Evolutionary conservation across 257 asterid genomes (phyloP), one percentile per base, ranked within the genome.

Genomic region (Catharanthus roseus): DNA sequence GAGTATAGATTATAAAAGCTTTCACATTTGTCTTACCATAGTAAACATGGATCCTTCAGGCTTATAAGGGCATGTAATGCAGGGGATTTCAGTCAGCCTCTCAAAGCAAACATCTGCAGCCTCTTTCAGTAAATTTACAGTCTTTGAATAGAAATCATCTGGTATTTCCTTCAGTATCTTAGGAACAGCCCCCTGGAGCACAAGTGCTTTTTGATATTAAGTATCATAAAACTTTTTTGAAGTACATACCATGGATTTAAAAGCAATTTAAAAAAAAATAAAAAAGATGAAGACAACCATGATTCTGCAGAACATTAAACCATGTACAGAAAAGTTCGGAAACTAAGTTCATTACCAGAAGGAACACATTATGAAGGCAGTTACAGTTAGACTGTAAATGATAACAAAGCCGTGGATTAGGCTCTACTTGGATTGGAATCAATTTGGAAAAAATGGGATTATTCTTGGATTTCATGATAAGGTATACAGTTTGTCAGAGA

Each of bases 31-130:
- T 62, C 81, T 66, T 80, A 86, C 96, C 96, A 90, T 78, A 24
- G 86, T 68, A 75, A 86, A 81, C 95, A 90, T 85, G 65, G 89
- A 85, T 71, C 96, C 96, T 82, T 86, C 86, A 16, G 96, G 88
- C 79, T 82, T 90, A 73, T 62, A 69, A 9, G 87, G 88, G 69
- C 86, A 86, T 15, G 68, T 39, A 64, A 90, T 81, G 44, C 82
- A 78, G 11, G 89, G 87, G 58, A 86, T 88, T 66, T 77, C 86
- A 42, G 71, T 64, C 21, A 90, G 64, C 41, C 65, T 58, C 34
- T 68, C 75, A 74, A 81, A 84, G 44, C 88, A 85, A 68, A 67
- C 75, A 55, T 73, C 82, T 36, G 86, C 95, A 41, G 86, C 84
- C 78, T 86, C 84, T 76, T 85, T 84, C 10, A 90, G 93, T 50